phyloP scores from a whole-genome alignment of 73 alveolate genomes.

The Paramecium sexaurelia region DNA sequence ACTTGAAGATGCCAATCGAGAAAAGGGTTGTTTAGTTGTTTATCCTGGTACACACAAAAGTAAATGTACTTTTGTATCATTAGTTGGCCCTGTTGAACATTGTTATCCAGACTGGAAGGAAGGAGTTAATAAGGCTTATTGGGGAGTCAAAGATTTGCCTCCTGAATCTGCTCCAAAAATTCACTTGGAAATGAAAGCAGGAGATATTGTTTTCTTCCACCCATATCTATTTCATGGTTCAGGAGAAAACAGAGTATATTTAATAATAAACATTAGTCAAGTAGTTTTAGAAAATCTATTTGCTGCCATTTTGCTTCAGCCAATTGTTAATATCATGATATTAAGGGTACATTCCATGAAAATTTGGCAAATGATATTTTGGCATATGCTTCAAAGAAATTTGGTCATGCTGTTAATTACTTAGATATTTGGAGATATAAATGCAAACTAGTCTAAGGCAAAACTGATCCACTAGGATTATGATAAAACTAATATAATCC shows the following conservation, averaged over 20 bases:
- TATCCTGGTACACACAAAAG: slow-evolving; percentile 69
- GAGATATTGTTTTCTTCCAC: slow-evolving; percentile 71
- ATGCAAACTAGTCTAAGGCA: slow-evolving; percentile 1
- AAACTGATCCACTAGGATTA: slow-evolving; percentile 31
- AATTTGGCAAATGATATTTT: slow-evolving; percentile 58
- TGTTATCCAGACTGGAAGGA: slow-evolving; percentile 71
- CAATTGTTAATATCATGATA: slow-evolving; percentile 37
- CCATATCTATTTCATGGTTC: slow-evolving; percentile 67
- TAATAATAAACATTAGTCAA: not conserved
- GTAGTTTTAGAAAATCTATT: slow-evolving; percentile 56
- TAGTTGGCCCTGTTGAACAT: slow-evolving; percentile 54
- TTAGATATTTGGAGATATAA: slow-evolving; percentile 65
- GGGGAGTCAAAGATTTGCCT: slow-evolving; percentile 66
- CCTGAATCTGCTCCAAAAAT: not conserved
- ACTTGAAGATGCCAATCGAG: slow-evolving; percentile 63
- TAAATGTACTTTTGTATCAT: not conserved
- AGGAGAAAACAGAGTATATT: slow-evolving; percentile 55
- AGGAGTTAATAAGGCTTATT: slow-evolving; percentile 72
- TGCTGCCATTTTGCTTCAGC: slow-evolving; percentile 70
- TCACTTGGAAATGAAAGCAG: slow-evolving; percentile 69
- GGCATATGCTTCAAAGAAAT: slow-evolving; percentile 36
- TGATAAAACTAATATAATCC: not conserved
- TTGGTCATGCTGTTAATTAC: slow-evolving; percentile 43
- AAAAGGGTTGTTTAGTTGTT: slow-evolving; percentile 65
- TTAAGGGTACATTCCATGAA: slow-evolving; percentile 53